Percentiles rank a stretch among this genome's conserved stretches.
phyloP scores from a whole-genome alignment of 768 basidiomycete species.

The Tricholoma furcatifolium region DNA sequence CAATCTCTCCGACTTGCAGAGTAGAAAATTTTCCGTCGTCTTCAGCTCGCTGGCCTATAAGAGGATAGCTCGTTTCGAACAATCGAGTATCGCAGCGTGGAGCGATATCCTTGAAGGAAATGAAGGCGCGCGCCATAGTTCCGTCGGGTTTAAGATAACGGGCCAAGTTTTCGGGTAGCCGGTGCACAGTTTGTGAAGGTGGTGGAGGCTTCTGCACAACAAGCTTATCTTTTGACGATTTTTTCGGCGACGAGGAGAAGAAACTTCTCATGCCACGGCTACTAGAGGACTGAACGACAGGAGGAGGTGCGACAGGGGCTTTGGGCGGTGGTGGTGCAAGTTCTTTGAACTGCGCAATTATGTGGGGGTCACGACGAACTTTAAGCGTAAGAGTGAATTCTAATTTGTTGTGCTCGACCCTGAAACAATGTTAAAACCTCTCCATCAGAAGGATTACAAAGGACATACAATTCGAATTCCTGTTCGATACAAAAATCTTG shows the following conservation, averaged over 20 bases:
- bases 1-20: slow-evolving; percentile 80
- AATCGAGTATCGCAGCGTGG: slow-evolving; percentile 79
- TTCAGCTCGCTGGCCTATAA: slow-evolving; percentile 75
- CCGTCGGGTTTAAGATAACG: slow-evolving; percentile 82
- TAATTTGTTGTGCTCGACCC: slow-evolving; percentile 91
- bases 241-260: slow-evolving; percentile 75
- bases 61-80: slow-evolving; percentile 79
- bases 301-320: slow-evolving; percentile 32
- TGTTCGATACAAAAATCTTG: slow-evolving; percentile 70
- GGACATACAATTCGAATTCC: slow-evolving; percentile 84
- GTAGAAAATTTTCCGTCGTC: slow-evolving; percentile 56
- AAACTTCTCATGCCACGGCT: slow-evolving; percentile 73
- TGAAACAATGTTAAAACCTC: not conserved
- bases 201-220: slow-evolving; percentile 30
- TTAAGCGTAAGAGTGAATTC: slow-evolving; percentile 93
- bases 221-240: slow-evolving; percentile 48
- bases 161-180: slow-evolving; percentile 72
- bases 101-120: slow-evolving; percentile 88
- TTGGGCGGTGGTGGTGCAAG: slow-evolving; percentile 42
- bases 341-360: slow-evolving; percentile 73
- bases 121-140: slow-evolving; percentile 84
- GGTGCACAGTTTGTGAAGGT: slow-evolving; percentile 41
- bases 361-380: slow-evolving; percentile 83
- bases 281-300: slow-evolving; percentile 47
- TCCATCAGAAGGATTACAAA: not conserved